Base-by-base conservation (phyloP, 768 basidiomycete genomes). In the Mrakia blollopis region DNA sequence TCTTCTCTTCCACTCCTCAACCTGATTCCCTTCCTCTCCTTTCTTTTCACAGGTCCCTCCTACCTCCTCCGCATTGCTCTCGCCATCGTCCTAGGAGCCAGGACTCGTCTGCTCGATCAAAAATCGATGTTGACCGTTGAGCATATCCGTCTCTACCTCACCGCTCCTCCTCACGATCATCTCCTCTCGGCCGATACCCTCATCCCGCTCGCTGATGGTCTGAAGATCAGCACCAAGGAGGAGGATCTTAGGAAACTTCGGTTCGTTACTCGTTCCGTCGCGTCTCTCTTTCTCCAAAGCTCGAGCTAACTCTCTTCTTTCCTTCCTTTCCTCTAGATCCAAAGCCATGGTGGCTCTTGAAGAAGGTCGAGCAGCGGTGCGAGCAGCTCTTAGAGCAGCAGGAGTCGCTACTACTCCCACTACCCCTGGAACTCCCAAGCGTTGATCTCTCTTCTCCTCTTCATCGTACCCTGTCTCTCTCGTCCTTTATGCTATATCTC, bases 41-140 rank as follows among this genome's bases (percentile, higher is more conserved):
- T 50, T n/a, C 32, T 52, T 50, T 67, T 9, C 41, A 4, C 69
- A 78, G 77, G 73, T 61, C 52, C 65, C 23, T 61, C 57, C 28
- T 78, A 47, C 39, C 77, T 78, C 32, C 35, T 78, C 62, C 73
- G 77, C 4, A 28, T 78, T 68, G 73, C 73, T 2, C 67, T 78
- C 7, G 50, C 77, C 23, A 62, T 78, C 60, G n/a, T 78, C 3
- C 28, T 78, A 11, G 8, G 21, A n/a, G 41, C 65, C 25, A 41
- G 37, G 1, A 2, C n/a, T 18, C 73, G 77, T 6, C 77, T 78
- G 25, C 37, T 78, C 25, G 73, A 67, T 32, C 8, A 3, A 2
- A n/a, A 16, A 18, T 30, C 69, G 18, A 30, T 77, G 47, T 25
- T 25, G 2, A 37, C 68, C 21, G 65, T 50, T 9, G 52, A 69